Percentiles rank a stretch among this genome's conserved stretches.
Conservation (phyloP, 2,329 filamentous ascomycete species). For the Talaromyces pinophilus region DNA sequence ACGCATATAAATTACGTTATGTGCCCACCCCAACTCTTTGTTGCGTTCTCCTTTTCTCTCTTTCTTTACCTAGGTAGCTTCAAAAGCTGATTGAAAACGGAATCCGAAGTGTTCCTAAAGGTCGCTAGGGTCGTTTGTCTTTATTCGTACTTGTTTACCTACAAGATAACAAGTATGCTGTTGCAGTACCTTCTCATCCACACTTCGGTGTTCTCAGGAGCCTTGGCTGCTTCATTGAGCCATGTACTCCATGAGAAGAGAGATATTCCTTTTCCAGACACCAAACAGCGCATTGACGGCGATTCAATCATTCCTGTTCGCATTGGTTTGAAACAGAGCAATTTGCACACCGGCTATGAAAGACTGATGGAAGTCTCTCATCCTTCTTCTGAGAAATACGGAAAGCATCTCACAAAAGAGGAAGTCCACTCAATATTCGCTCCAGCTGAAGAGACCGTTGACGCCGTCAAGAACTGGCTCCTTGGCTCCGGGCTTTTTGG, state of each 20-base stretch:
- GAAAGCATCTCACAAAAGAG: conserved; percentile 20
- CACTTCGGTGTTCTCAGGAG: conserved; percentile 7
- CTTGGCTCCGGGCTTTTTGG: conserved; percentile 11
- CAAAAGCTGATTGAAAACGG: not conserved
- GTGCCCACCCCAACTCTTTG: not conserved
- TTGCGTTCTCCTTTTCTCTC: not conserved
- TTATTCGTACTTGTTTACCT: not conserved
- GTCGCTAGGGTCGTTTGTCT: not conserved
- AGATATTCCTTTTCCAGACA: conserved; percentile 10
- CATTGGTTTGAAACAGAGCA: conserved; percentile 17
- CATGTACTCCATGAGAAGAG: conserved; percentile 20
- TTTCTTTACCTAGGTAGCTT: too few species aligned
- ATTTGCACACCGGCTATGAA: conserved; percentile 20
- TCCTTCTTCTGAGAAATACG: conserved; percentile 16
- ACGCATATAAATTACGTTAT: not conserved
- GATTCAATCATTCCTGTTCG: conserved; percentile 17
- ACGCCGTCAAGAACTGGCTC: conserved; percentile 19
- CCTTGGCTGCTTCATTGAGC: conserved; percentile 15
- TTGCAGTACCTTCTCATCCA: conserved; percentile 14
- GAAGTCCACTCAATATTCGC: conserved; percentile 18
- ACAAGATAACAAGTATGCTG: not conserved
- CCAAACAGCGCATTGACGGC: conserved; percentile 14
- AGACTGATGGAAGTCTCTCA: conserved; percentile 19
- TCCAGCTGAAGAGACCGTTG: conserved; percentile 16
- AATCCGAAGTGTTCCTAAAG: not conserved